A percentile compares a stretch with the other conserved stretches of the same genome.
Evolutionary conservation across 2,329 filamentous ascomycete species (phyloP).

Genomic region (Epichloe typhina): DNA sequence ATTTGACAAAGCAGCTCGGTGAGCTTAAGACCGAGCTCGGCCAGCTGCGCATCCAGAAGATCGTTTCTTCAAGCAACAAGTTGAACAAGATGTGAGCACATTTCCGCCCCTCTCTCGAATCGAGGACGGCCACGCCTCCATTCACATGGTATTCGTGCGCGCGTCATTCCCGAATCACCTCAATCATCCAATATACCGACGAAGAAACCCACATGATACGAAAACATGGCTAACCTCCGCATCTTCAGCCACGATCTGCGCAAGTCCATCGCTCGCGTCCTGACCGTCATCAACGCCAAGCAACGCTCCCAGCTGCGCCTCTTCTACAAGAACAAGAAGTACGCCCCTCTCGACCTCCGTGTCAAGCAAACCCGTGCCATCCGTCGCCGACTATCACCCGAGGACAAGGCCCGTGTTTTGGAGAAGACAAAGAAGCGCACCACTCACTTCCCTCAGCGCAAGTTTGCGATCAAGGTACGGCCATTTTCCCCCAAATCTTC

Average conservation of each 20-base stretch:
- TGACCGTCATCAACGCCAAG: constrained; percentile 99
- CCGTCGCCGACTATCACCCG: constrained; percentile 83
- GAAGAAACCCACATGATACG: not conserved
- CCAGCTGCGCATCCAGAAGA: constrained; percentile 96
- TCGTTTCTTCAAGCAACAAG: constrained; percentile 88
- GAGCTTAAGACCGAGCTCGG: constrained; percentile 95
- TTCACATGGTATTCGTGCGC: not conserved
- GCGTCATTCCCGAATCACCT: too few species aligned
- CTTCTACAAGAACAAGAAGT: constrained; percentile 99
- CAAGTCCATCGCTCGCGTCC: constrained; percentile 97
- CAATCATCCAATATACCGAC: not conserved
- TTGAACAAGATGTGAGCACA: constrained; percentile 83
- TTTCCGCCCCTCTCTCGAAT: not conserved
- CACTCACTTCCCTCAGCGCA: constrained; percentile 95
- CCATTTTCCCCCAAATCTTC: not conserved
- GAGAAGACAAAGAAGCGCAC: constrained; percentile 95
- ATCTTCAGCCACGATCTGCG: constrained; percentile 81
- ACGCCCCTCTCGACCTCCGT: constrained; percentile 95
- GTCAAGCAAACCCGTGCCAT: constrained; percentile 97
- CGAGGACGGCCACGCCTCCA: not conserved
- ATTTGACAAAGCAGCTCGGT: constrained; percentile 86
- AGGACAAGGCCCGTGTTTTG: constrained; percentile 73
- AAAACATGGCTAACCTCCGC: constrained; percentile 7
- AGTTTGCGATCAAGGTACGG: constrained; percentile 93
- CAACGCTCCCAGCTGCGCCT: constrained; percentile 94